phyloP scores from a whole-genome alignment of 441 rosid genomes.

The Euphorbia celastroides region DNA sequence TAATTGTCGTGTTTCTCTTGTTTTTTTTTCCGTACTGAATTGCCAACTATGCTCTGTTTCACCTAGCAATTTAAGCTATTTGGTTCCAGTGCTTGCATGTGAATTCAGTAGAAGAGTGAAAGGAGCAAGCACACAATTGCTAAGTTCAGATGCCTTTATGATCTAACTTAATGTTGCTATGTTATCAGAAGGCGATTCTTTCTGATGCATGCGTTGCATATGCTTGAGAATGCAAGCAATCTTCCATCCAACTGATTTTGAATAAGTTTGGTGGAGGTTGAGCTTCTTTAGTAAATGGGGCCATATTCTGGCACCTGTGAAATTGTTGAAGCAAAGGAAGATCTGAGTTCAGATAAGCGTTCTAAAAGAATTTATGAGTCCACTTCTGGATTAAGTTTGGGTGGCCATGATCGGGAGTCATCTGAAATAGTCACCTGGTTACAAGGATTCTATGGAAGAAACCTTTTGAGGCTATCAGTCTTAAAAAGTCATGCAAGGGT shows the following conservation, averaged over 20 bases:
- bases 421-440: conserved; percentile 47
- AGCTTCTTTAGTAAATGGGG: conserved; percentile 45
- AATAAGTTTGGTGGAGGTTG: conserved; percentile 8
- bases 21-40: not conserved
- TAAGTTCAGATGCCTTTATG: conserved; percentile 11
- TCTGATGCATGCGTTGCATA: too few relatives aligned
- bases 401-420: conserved; percentile 39
- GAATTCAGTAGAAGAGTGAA: too few relatives aligned
- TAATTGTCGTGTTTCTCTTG: not conserved
- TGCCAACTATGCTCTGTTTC: too few relatives aligned
- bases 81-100: conserved; percentile 15
- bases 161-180: not conserved
- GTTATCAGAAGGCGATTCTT: too few relatives aligned
- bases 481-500: conserved; percentile 48
- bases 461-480: conserved; percentile 78
- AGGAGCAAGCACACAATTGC: too few relatives aligned
- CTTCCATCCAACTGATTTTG: too few relatives aligned
- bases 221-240: too few relatives aligned
- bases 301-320: conserved; percentile 71
- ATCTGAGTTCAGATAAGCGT: conserved; percentile 31
- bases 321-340: conserved; percentile 75
- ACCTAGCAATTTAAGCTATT: not conserved
- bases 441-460: conserved; percentile 61
- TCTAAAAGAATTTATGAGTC: conserved; percentile 37
- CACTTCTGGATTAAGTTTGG: conserved; percentile 36